A percentile compares a stretch with the other conserved stretches of the same genome.
Evolutionary conservation across 2,329 filamentous ascomycete genomes (phyloP).

Genomic region (Gaeumannomyces sp.): DNA sequence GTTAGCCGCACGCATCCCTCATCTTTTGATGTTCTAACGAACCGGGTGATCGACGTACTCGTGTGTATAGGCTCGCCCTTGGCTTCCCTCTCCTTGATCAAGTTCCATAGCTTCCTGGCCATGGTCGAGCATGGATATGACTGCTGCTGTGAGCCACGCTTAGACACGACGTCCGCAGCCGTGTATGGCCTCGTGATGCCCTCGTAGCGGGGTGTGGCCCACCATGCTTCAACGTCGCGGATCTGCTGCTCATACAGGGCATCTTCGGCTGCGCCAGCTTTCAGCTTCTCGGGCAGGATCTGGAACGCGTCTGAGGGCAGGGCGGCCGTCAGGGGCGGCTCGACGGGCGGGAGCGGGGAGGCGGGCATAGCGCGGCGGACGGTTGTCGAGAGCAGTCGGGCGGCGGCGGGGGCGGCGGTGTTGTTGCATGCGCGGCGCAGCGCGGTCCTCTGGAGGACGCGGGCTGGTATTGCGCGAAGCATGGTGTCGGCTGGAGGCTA

Average conservation of each 20-base stretch:
- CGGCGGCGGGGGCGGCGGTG: constrained; percentile 14
- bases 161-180: constrained; percentile 85
- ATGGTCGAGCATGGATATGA: constrained; percentile 89
- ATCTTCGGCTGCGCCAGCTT: constrained; percentile 77
- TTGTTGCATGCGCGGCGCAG: constrained; percentile 9
- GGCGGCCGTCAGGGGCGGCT: constrained; percentile 54
- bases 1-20: no score
- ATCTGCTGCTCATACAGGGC: constrained; percentile 78
- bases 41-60: constrained; percentile 46
- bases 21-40: no score
- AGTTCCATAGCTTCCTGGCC: constrained; percentile 89
- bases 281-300: constrained; percentile 69
- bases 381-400: constrained; percentile 32
- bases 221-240: constrained; percentile 83
- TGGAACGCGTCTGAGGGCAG: constrained; percentile 76
- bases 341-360: constrained; percentile 42
- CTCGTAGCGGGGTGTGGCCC: constrained; percentile 74
- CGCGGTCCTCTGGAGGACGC: constrained; percentile 17
- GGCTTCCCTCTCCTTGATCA: constrained; percentile 71
- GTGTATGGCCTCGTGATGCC: constrained; percentile 91
- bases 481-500: constrained; percentile 12
- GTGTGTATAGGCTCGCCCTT: constrained; percentile 89
- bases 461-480: constrained; percentile 18
- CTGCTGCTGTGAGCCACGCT: constrained; percentile 81
- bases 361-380: constrained; percentile 44